Evolutionary conservation across 2,329 filamentous ascomycete genomes (phyloP).

Genomic region (Uncinocarpus reesii): DNA sequence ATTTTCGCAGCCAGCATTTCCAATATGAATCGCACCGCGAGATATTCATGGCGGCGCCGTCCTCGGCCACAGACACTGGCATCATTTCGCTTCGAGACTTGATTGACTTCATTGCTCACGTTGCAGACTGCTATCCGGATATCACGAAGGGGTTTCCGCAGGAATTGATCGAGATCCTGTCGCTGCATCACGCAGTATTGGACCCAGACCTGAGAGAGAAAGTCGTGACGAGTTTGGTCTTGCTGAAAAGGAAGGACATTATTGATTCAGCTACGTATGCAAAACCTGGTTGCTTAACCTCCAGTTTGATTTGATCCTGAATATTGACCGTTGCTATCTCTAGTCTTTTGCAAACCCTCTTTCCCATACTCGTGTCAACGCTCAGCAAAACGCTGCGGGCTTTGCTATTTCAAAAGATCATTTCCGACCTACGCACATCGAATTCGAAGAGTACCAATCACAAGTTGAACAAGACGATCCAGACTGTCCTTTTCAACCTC

Average conservation of each 20-base stretch:
- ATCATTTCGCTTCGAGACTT: slow-evolving; percentile 79
- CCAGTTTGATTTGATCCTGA: background rate
- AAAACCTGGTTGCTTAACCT: background rate
- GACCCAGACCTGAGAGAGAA: slow-evolving; percentile 85
- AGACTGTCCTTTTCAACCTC: slow-evolving; percentile 86
- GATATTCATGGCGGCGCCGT: slow-evolving; percentile 77
- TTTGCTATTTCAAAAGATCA: slow-evolving; percentile 78
- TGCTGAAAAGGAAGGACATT: slow-evolving; percentile 82
- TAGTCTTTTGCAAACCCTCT: slow-evolving; percentile 73
- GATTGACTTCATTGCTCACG: slow-evolving; percentile 86
- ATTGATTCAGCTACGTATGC: slow-evolving; percentile 63
- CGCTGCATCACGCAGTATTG: slow-evolving; percentile 69
- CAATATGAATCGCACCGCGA: slow-evolving; percentile 88
- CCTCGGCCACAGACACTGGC: slow-evolving; percentile 64
- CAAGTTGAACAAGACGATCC: slow-evolving; percentile 81
- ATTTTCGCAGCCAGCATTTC: slow-evolving; percentile 77
- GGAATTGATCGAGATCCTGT: slow-evolving; percentile 71
- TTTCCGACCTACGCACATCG: slow-evolving; percentile 77
- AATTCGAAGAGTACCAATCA: slow-evolving; percentile 87
- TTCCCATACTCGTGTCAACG: slow-evolving; percentile 85
- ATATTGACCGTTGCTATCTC: background rate
- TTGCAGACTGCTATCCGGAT: slow-evolving; percentile 83
- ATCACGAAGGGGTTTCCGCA: slow-evolving; percentile 66
- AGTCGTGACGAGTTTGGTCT: slow-evolving; percentile 78
- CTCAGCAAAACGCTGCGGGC: slow-evolving; percentile 79